Conservation (phyloP, 2,329 filamentous ascomycete species). For the Alternaria panax region DNA sequence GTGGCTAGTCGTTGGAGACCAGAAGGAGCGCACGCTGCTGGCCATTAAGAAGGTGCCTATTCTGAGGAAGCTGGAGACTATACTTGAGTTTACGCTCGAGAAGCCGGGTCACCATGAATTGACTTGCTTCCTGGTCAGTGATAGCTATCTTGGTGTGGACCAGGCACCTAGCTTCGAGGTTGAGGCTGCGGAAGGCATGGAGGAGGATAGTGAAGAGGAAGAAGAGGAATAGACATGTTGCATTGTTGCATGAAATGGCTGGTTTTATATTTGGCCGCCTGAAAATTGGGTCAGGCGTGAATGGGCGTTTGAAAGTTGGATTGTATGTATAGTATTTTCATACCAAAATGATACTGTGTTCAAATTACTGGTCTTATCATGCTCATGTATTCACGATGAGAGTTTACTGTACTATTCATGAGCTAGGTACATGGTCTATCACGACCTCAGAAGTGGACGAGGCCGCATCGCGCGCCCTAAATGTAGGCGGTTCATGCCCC, state of each 20-base stretch:
- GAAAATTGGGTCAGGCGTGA: slow-evolving; percentile 1
- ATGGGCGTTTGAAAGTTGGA: background rate
- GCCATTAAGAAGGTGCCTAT: slow-evolving; percentile 96
- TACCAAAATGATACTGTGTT: background rate
- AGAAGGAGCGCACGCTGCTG: slow-evolving; percentile 83
- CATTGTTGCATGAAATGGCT: background rate
- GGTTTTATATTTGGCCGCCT: background rate
- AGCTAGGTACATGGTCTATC: background rate
- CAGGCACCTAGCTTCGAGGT: slow-evolving; percentile 91
- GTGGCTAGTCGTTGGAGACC: slow-evolving; percentile 97
- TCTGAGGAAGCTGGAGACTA: slow-evolving; percentile 76
- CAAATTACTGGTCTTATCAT: background rate
- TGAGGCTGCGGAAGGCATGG: slow-evolving; percentile 88
- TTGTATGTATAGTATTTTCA: slow-evolving; percentile 4
- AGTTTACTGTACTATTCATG: background rate
- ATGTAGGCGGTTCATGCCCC: no score
- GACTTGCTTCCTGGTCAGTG: slow-evolving; percentile 94
- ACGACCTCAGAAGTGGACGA: no score
- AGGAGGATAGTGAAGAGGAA: slow-evolving; percentile 88
- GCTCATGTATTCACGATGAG: background rate
- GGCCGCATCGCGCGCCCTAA: no score
- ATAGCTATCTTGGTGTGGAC: slow-evolving; percentile 96
- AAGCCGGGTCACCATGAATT: slow-evolving; percentile 83
- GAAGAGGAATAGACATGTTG: slow-evolving; percentile 21
- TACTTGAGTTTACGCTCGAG: slow-evolving; percentile 87